phyloP scores from a whole-genome alignment of 176 grass and related monocot species.

The Triticum monococcum region DNA sequence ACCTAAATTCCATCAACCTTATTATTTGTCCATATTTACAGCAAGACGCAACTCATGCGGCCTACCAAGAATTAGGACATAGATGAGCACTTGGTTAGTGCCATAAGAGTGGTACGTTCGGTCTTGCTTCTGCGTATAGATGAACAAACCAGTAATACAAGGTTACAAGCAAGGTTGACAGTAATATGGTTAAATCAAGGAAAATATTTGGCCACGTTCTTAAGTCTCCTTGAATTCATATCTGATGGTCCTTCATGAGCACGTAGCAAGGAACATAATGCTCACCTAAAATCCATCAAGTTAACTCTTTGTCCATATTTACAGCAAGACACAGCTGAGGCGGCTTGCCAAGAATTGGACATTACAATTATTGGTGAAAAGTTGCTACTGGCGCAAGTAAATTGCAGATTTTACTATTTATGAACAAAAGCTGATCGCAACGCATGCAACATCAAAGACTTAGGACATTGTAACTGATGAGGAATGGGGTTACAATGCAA shows the following conservation, averaged over 20 bases:
- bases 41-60: not conserved
- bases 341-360: slow-evolving; percentile 35
- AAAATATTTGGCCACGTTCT: not conserved
- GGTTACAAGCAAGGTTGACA: not conserved
- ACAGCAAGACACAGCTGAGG: slow-evolving; percentile 30
- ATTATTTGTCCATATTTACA: slow-evolving; percentile 53
- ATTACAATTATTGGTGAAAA: not conserved
- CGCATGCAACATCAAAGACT: not conserved
- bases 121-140: not conserved
- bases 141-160: not conserved
- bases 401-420: not conserved
- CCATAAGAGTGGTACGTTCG: not conserved
- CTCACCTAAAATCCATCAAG: slow-evolving; percentile 32
- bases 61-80: slow-evolving; percentile 48
- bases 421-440: not conserved
- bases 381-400: not conserved
- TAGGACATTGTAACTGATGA: not conserved
- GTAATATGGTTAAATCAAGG: not conserved
- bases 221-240: not conserved
- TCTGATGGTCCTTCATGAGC: slow-evolving; percentile 39
- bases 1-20: slow-evolving; percentile 44
- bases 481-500: not conserved
- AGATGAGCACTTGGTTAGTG: not conserved
- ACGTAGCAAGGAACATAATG: not conserved
- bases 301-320: slow-evolving; percentile 46